These are phyloP conservation scores for Phyllosticta capitalensis DNA, from an alignment of 2,329 filamentous ascomycete species.

Conservation along the genomic window DNA sequence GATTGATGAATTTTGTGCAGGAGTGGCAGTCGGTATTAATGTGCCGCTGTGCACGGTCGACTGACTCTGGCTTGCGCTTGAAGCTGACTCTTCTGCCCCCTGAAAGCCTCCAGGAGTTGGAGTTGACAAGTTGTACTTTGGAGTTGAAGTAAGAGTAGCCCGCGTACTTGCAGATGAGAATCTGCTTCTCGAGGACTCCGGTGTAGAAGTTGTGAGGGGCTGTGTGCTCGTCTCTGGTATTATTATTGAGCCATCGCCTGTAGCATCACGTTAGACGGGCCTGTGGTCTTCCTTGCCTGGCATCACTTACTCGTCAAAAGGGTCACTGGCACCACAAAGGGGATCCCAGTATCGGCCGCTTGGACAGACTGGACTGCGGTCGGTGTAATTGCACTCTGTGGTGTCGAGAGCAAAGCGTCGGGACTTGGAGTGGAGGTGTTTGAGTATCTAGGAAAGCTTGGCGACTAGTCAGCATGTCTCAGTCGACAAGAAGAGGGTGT, in stretches of 20 bases:
- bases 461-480: conserved; percentile 11
- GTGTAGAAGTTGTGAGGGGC: background rate
- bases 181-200: background rate
- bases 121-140: background rate
- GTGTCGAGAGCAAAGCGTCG: background rate
- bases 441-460: conserved; percentile 19
- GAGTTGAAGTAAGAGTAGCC: background rate
- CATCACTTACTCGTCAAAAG: conserved; percentile 20
- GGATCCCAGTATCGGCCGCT: conserved; percentile 22
- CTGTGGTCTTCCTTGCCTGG: conserved; percentile 17
- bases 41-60: too few relatives aligned
- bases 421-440: conserved; percentile 17
- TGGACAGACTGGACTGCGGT: conserved; percentile 13
- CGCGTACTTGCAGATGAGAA: background rate
- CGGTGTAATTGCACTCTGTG: background rate
- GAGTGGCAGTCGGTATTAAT: background rate
- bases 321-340: conserved; percentile 25
- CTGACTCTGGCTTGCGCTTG: background rate
- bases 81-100: conserved; percentile 1
- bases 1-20: background rate
- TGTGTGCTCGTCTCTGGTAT: conserved; percentile 18
- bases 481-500: background rate
- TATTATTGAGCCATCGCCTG: conserved; percentile 20
- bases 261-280: conserved; percentile 23
- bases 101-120: background rate